These are phyloP conservation scores for Annulohypoxylon stygium DNA, from an alignment of 495 filamentous ascomycete genomes.

Conservation along the genomic window DNA sequence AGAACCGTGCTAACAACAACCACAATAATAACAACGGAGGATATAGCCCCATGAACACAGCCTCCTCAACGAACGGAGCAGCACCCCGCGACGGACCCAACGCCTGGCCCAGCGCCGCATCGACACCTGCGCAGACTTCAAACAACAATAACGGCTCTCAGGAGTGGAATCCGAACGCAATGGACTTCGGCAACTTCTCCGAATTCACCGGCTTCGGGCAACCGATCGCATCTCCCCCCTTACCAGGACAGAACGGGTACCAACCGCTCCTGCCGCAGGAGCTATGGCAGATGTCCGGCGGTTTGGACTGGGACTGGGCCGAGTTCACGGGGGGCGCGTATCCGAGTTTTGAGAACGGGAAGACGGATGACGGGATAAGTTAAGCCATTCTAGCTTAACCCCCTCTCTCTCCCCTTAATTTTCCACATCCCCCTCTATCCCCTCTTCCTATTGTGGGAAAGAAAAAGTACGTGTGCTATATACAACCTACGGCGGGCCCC, in stretches of 20 bases:
- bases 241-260: slow-evolving; percentile 59
- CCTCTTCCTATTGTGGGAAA: too few relatives aligned
- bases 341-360: slow-evolving; percentile 67
- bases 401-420: too few relatives aligned
- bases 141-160: slow-evolving; percentile 21
- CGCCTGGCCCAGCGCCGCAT: slow-evolving; percentile 35
- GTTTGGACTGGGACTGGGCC: slow-evolving; percentile 98
- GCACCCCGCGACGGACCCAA: slow-evolving; percentile 43
- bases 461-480: slow-evolving; percentile 3
- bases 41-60: slow-evolving; percentile 55
- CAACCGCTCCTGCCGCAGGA: slow-evolving; percentile 97
- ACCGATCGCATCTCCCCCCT: slow-evolving; percentile 58
- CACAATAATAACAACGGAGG: slow-evolving; percentile 44
- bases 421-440: too few relatives aligned
- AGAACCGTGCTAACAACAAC: slow-evolving; percentile 50
- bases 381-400: neutral
- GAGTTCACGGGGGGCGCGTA: slow-evolving; percentile 77
- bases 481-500: too few relatives aligned
- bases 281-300: slow-evolving; percentile 96
- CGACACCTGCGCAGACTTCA: neutral
- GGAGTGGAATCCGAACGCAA: slow-evolving; percentile 45
- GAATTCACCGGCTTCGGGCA: slow-evolving; percentile 63
- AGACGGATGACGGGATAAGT: slow-evolving; percentile 12
- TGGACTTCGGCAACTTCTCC: slow-evolving; percentile 61
- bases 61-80: slow-evolving; percentile 43